phyloP scores from a whole-genome alignment of 495 filamentous ascomycete species.

The Penicillium crystallinum region DNA sequence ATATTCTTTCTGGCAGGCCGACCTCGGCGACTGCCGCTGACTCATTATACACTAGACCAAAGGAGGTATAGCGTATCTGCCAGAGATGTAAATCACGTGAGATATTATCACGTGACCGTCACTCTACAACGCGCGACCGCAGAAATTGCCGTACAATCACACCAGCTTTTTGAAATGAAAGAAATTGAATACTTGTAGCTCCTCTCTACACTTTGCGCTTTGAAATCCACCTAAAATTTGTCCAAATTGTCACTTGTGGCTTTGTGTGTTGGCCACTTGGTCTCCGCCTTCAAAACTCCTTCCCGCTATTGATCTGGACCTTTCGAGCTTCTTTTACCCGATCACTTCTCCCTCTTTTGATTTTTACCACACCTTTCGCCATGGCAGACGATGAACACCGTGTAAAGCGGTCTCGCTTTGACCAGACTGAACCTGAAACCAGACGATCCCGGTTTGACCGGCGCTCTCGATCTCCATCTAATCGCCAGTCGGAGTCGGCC shows the following conservation, averaged over 20 bases:
- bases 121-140: background rate
- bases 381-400: constrained; percentile 82
- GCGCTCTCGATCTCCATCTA: constrained; percentile 76
- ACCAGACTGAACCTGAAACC: constrained; percentile 76
- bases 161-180: background rate
- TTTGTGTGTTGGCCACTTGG: background rate
- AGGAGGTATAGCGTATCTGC: constrained; percentile 1
- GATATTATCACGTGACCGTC: background rate
- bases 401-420: constrained; percentile 84
- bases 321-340: constrained; percentile 5
- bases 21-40: constrained; percentile 36
- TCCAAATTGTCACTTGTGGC: background rate
- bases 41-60: constrained; percentile 18
- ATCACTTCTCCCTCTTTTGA: background rate
- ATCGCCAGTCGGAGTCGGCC: constrained; percentile 52
- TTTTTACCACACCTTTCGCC: constrained; percentile 1
- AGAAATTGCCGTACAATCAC: background rate
- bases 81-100: background rate
- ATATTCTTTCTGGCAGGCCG: constrained; percentile 37
- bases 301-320: constrained; percentile 18
- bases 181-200: background rate
- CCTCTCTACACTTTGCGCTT: background rate
- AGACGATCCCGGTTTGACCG: constrained; percentile 78
- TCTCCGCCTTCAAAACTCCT: constrained; percentile 21
- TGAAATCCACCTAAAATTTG: background rate